A percentile compares a stretch with the other conserved stretches of the same genome.
These are phyloP conservation scores for Daldinia grandis DNA, from an alignment of 495 filamentous ascomycete species.

Conservation along the genomic window DNA sequence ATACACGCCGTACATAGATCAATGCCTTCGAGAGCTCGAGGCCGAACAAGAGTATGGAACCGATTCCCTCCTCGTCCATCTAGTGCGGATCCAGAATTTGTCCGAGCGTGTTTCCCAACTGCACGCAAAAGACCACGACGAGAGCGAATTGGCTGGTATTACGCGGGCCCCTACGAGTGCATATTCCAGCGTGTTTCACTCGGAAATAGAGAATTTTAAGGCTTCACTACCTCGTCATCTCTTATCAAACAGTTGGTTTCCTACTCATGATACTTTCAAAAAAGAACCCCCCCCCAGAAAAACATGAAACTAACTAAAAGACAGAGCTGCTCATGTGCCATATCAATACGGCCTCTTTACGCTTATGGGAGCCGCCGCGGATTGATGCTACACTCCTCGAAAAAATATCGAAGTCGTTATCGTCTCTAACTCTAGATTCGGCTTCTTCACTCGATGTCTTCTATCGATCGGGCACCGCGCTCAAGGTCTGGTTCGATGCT, in stretches of 20 bases:
- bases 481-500: conserved; percentile 51
- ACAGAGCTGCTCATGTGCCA: conserved; percentile 40
- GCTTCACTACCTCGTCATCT: conserved; percentile 38
- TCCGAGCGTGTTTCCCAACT: conserved; percentile 48
- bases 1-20: conserved; percentile 49
- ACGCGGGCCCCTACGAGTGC: conserved; percentile 34
- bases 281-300: too few relatives aligned
- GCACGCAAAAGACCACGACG: conserved; percentile 29
- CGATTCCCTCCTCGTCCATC: conserved; percentile 46
- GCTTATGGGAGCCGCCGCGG: conserved; percentile 45
- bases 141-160: conserved; percentile 20
- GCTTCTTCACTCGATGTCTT: conserved; percentile 48
- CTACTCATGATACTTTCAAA: background rate
- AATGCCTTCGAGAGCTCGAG: conserved; percentile 49
- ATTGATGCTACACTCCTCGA: conserved; percentile 40
- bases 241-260: conserved; percentile 33
- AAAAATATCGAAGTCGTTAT: conserved; percentile 46
- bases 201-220: conserved; percentile 44
- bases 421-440: conserved; percentile 42
- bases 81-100: conserved; percentile 51
- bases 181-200: conserved; percentile 43
- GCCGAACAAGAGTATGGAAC: conserved; percentile 44
- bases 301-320: conserved; percentile 1
- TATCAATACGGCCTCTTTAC: conserved; percentile 37
- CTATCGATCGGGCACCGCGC: conserved; percentile 43